Conservation (phyloP, 2,329 filamentous ascomycete genomes). For the Fusarium sublunatum region DNA sequence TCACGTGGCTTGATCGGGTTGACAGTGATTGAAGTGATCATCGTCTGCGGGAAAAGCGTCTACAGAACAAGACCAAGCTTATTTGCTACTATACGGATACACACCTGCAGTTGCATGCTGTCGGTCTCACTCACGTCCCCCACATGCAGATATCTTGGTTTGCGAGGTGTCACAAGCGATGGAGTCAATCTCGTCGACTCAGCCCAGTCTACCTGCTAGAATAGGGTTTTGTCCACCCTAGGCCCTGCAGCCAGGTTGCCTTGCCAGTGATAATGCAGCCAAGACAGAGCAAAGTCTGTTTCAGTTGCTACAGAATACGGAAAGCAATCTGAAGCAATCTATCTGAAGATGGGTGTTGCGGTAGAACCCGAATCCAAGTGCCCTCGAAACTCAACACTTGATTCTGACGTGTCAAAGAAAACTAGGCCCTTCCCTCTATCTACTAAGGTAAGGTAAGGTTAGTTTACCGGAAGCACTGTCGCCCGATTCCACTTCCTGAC, state of each 20-base stretch:
- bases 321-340: slow-evolving; percentile 13
- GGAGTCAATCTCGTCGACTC: slow-evolving; percentile 28
- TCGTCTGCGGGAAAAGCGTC: slow-evolving; percentile 10
- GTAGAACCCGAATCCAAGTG: slow-evolving; percentile 5
- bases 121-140: slow-evolving; percentile 28
- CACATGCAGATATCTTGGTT: slow-evolving; percentile 19
- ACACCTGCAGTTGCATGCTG: slow-evolving; percentile 12
- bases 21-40: slow-evolving; percentile 36
- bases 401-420: background rate
- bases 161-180: slow-evolving; percentile 10
- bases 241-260: slow-evolving; percentile 36
- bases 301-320: slow-evolving; percentile 3
- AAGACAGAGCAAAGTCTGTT: no score
- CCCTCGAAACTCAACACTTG: background rate
- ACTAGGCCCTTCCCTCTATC: background rate
- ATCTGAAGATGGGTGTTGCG: background rate
- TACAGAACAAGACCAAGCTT: slow-evolving; percentile 9
- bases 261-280: no score
- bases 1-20: slow-evolving; percentile 41
- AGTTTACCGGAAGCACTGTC: slow-evolving; percentile 20
- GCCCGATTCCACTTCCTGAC: slow-evolving; percentile 17
- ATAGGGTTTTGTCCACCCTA: slow-evolving; percentile 28
- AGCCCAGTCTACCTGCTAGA: slow-evolving; percentile 29
- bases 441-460: background rate
- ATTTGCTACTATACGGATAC: slow-evolving; percentile 2